These are phyloP conservation scores for Hyaloscypha variabilis DNA, from an alignment of 495 filamentous ascomycete species.

Conservation along the genomic window DNA sequence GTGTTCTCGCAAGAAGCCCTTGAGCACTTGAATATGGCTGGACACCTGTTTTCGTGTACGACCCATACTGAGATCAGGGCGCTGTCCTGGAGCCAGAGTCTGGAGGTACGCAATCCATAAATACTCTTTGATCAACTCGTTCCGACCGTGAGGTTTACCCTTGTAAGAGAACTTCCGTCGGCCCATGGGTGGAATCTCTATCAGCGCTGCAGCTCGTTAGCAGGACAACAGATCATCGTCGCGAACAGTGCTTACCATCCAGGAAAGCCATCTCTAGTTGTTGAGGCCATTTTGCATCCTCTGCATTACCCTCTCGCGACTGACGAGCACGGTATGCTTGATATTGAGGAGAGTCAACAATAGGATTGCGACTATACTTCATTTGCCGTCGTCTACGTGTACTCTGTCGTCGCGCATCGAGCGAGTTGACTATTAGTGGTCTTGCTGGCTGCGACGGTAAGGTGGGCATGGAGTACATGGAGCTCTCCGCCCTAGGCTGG, in stretches of 20 bases:
- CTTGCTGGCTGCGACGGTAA: constrained; percentile 29
- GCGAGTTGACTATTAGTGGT: constrained; percentile 33
- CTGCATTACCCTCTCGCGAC: constrained; percentile 44
- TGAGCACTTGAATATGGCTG: constrained; percentile 96
- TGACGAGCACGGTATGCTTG: constrained; percentile 70
- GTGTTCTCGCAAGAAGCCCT: constrained; percentile 71
- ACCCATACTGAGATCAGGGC: constrained; percentile 45
- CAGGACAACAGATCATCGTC: not conserved
- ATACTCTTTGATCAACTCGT: constrained; percentile 87
- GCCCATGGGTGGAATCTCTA: constrained; percentile 81
- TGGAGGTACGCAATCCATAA: constrained; percentile 60
- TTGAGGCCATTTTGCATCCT: constrained; percentile 67
- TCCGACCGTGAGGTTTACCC: constrained; percentile 78
- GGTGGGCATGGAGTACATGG: constrained; percentile 29
- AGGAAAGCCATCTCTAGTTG: constrained; percentile 86
- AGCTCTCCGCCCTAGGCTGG: constrained; percentile 13
- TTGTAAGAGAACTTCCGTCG: constrained; percentile 74
- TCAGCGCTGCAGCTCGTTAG: constrained; percentile 59
- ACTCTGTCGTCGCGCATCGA: constrained; percentile 35
- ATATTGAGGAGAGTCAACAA: constrained; percentile 61
- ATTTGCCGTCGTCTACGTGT: constrained; percentile 17
- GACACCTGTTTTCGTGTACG: constrained; percentile 88
- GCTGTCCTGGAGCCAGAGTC: constrained; percentile 37
- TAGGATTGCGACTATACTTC: constrained; percentile 44
- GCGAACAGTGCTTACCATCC: constrained; percentile 63